Base-by-base conservation (phyloP, 1,284 basidiomycete species). In the Salmacisia buchloeana region DNA sequence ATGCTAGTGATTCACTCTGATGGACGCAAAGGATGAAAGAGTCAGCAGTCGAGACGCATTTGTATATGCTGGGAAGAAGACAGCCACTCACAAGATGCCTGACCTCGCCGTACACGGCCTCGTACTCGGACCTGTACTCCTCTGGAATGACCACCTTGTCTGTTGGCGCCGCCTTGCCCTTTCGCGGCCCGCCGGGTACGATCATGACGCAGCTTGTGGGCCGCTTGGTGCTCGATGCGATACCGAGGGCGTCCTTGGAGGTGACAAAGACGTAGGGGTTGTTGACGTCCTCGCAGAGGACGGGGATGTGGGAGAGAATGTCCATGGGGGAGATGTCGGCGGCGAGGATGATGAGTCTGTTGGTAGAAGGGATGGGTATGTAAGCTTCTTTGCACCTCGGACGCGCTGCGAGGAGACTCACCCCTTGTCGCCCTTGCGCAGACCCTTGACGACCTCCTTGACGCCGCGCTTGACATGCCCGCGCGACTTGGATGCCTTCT, bases 141-240 rank as follows among this genome's bases (percentile, higher is more conserved):
- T 88, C 87, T 79, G 86, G 85, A 46, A 85, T 85, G 54, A 84
- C 85, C 62, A 79, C 82, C 65, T 83, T 83, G 67, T 81, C 86
- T 23, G 82, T 86, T 63, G 85, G 87, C 78, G 87, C 43, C 21
- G 43, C 88, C 77, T 85, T 73, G 67, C 74, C 80, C 61, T 75
- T 86, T 79, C 91, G 91, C 73, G 87, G 84, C 75, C 75, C 75
- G 21, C 71, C 67, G 13, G 74, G 77, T 38, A 79, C 73, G 66
- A 98, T 85, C 87, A 99, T 92, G 13, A 99, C 93, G 81, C 93
- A 97, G 74, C 91, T 94, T 52, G 96, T 99, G 43, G 96, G 94
- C 73, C 96, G 87, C 83, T 99, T 99, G 58, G 96, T 99, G 60
- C 91, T 89, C 76, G 92, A 93, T 15, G 94, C 92, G 69, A 89